A percentile compares a stretch with the other conserved stretches of the same genome.
These are phyloP conservation scores for Acanthamoeba castellanii DNA, from an alignment of 208 protist genomes.

Conservation along the genomic window DNA sequence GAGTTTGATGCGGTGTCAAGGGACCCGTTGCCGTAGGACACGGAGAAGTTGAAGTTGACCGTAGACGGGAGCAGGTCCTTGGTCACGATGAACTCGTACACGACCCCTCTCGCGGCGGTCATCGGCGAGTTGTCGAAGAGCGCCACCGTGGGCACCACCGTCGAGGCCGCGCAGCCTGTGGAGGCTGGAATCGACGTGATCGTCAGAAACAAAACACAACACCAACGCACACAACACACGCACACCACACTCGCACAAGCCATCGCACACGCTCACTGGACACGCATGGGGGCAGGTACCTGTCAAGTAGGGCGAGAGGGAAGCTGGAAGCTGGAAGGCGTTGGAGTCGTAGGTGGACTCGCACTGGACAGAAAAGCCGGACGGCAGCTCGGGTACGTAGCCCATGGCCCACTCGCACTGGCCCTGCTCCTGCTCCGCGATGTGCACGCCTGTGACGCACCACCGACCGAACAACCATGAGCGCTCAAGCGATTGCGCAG, in stretches of 20 bases:
- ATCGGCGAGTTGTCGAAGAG: not conserved
- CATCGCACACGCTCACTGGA: too few species aligned
- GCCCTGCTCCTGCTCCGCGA: not conserved
- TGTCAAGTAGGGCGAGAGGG: too few species aligned
- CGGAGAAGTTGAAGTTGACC: not conserved
- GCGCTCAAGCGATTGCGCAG: too few species aligned
- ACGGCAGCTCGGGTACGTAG: not conserved
- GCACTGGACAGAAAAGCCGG: not conserved
- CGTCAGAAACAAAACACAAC: too few species aligned
- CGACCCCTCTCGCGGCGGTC: not conserved
- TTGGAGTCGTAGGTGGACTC: not conserved
- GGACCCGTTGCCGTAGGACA: not conserved
- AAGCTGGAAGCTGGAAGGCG: too few species aligned
- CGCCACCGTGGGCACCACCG: not conserved
- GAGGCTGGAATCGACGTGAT: too few species aligned
- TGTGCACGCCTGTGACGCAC: not conserved
- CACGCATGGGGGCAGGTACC: not conserved
- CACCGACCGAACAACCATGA: too few species aligned
- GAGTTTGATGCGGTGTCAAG: not conserved
- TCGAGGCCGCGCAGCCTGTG: too few species aligned
- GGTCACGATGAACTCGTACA: not conserved
- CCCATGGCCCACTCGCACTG: not conserved
- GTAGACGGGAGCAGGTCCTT: not conserved
- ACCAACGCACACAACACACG: too few species aligned
- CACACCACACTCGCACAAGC: too few species aligned